Percentiles rank a stretch among this genome's conserved stretches.
phyloP scores from a whole-genome alignment of 2,329 filamentous ascomycete genomes.

The Fusarium sp. region DNA sequence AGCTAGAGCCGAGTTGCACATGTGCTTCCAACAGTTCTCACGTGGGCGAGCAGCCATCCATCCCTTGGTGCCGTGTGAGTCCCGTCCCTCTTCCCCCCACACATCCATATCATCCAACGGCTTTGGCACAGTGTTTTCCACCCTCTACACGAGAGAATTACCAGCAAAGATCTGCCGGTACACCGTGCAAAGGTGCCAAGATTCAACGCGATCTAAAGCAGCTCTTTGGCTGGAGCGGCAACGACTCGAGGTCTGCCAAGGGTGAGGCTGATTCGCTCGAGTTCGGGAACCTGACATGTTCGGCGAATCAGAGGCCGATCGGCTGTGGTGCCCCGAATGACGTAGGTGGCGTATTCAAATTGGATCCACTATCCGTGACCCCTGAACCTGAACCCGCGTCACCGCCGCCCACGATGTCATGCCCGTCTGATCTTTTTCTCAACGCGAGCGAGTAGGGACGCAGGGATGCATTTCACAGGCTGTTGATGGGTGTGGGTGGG shows the following conservation, averaged over 20 bases:
- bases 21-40: constrained; percentile 24
- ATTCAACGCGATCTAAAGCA: constrained; percentile 3
- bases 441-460: constrained; percentile 5
- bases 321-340: constrained; percentile 37
- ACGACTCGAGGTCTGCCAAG: constrained; percentile 27
- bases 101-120: neutral
- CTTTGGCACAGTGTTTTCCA: constrained; percentile 6
- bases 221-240: constrained; percentile 18
- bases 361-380: constrained; percentile 24
- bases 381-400: constrained; percentile 39
- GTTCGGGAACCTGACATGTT: constrained; percentile 9
- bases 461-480: neutral
- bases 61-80: constrained; percentile 8
- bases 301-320: constrained; percentile 34
- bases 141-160: neutral
- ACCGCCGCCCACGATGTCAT: constrained; percentile 23
- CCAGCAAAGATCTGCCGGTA: neutral
- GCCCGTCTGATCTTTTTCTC: constrained; percentile 18
- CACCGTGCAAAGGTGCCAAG: constrained; percentile 4
- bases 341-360: constrained; percentile 38
- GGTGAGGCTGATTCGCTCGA: constrained; percentile 23
- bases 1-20: constrained; percentile 16
- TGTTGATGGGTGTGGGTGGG: constrained; percentile 1
- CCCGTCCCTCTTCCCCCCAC: neutral
- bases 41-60: constrained; percentile 25